These are phyloP conservation scores for Pascua sp. DNA, from an alignment of 1,284 basidiomycete genomes.

Conservation along the genomic window DNA sequence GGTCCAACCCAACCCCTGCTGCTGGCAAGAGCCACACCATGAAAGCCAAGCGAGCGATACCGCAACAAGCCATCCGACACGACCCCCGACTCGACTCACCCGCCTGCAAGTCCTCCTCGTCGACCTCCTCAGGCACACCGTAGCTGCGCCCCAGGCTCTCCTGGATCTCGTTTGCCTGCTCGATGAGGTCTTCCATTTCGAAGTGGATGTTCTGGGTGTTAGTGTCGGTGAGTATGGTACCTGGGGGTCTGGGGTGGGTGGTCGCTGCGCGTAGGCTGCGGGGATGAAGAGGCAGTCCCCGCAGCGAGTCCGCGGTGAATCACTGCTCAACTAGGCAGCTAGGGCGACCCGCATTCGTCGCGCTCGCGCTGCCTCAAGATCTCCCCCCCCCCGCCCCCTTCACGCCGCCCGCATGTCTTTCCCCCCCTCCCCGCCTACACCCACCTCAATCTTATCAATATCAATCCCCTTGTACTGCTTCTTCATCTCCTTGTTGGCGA, in stretches of 20 bases:
- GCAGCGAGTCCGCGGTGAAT: neutral
- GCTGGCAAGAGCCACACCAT: no score
- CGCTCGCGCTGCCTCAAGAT: neutral
- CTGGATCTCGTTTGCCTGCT: slow-evolving; percentile 97
- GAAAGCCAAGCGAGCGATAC: no score
- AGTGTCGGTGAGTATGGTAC: neutral
- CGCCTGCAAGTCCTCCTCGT: slow-evolving; percentile 95
- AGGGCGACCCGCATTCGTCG: no score
- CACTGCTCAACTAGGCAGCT: no score
- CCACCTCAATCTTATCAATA: slow-evolving; percentile 95
- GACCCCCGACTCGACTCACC: slow-evolving; percentile 55
- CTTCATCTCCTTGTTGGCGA: slow-evolving; percentile 95
- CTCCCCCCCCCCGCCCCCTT: no score
- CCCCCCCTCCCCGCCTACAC: no score
- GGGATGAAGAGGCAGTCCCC: neutral
- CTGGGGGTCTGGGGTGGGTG: neutral
- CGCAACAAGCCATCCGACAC: neutral
- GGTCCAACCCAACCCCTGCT: no score
- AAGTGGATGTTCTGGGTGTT: slow-evolving; percentile 74
- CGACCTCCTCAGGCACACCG: slow-evolving; percentile 94
- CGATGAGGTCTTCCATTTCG: slow-evolving; percentile 97
- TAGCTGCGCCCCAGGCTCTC: slow-evolving; percentile 91
- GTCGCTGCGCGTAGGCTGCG: neutral
- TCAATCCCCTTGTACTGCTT: slow-evolving; percentile 98
- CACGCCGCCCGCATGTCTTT: no score